Percentiles rank a stretch among this genome's conserved stretches.
These are phyloP conservation scores for Tribonema minus DNA, from an alignment of 108 stramenopile genomes.

Conservation along the genomic window DNA sequence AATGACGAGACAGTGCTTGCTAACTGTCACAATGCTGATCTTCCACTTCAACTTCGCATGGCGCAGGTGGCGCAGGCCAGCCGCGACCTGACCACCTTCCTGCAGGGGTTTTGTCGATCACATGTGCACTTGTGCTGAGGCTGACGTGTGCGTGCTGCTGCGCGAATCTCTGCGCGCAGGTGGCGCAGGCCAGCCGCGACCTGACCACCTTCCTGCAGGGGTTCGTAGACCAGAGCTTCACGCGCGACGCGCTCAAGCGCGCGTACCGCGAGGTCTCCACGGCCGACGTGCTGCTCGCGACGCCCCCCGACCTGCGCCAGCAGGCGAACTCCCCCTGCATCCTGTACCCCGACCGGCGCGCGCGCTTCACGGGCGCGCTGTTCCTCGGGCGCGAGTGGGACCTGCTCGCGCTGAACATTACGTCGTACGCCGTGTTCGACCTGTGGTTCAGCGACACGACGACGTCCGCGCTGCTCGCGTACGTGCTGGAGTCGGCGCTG, in stretches of 20 bases:
- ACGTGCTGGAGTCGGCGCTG: conserved; percentile 56
- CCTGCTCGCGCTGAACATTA: conserved; percentile 63
- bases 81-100: no score
- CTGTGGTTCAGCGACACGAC: conserved; percentile 58
- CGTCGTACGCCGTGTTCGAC: conserved; percentile 62
- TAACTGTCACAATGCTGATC: no score
- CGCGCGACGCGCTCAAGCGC: conserved; percentile 31
- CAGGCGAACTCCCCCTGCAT: conserved; percentile 49
- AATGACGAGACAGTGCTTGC: no score
- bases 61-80: no score
- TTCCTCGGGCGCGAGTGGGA: conserved; percentile 66
- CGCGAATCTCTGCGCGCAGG: no score
- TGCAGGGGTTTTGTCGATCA: no score
- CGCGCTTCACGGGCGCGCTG: conserved; percentile 50
- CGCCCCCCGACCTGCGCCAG: conserved; percentile 45
- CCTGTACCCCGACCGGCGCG: conserved; percentile 59
- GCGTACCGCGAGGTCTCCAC: conserved; percentile 27
- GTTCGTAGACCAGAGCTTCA: conserved; percentile 50
- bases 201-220: conserved; percentile 49
- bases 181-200: no score
- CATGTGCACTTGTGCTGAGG: no score
- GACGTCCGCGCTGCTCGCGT: conserved; percentile 56
- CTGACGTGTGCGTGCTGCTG: no score
- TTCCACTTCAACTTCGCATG: no score
- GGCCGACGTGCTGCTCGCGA: conserved; percentile 26